Evolutionary conservation across 768 basidiomycete genomes (phyloP), one percentile per base, ranked within the genome.

Genomic region (Tylopilus sp.): DNA sequence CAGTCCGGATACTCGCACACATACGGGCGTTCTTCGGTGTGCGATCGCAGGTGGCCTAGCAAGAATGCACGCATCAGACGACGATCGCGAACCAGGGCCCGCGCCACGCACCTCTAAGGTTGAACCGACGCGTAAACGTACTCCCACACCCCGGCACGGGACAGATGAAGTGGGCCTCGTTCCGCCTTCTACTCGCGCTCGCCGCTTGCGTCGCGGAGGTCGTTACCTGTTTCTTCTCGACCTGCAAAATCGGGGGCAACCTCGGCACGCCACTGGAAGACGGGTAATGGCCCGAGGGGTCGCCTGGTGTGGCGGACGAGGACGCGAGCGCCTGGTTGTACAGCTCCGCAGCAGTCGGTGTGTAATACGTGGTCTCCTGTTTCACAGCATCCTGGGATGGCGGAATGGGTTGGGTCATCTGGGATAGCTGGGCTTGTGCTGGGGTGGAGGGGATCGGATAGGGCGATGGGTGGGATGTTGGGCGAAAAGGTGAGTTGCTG

Each of bases 61-160:
- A 38, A 60, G 8, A 1, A 37, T 17, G 16, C 3, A 48, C 50
- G 13, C 8, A 51, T 60, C 24, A 59, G 13, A 45, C 41, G 37
- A 48, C 50, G 45, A 57, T 51, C 48, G 45, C 14, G 17, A 17
- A 14, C 25, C 25, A 41, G 24, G n/a, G 21, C 19, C 24, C 42
- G 40, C 30, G 36, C 34, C 43, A 69, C 69, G 47, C 57, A 90
- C 90, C 91, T 81, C 87, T 75, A 50, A 93, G 71, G 71, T 93
- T 93, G 76, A 93, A 93, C 52, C 90, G 81, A 67, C 91, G 84
- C 63, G 94, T 98, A 72, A 98, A 98, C n/a, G 94, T 96, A 70
- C 91, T 93, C 41, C 92, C 92, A 74, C 94, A 98, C 13, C 92
- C 93, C 11, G 92, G 90, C 16, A 98, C 92, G 6, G 95, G 94